phyloP scores from a whole-genome alignment of 176 grass and related monocot genomes.

The Juncus inflexus region DNA sequence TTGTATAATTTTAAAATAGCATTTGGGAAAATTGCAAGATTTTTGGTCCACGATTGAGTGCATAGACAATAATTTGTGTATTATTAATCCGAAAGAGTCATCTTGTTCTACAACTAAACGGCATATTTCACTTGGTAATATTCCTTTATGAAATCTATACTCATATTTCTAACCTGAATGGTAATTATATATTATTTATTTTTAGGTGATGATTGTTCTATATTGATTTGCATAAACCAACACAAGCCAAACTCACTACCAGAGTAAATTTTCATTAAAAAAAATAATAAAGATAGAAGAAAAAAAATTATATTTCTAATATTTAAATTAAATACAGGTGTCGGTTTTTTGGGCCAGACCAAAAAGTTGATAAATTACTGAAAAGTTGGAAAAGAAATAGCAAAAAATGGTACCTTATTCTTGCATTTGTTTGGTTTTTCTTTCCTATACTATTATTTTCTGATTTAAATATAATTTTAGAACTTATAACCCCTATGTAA shows the following conservation, averaged over 20 bases:
- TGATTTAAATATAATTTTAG: constrained; percentile 1
- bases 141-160: background rate
- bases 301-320: constrained; percentile 19
- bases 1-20: constrained; percentile 30
- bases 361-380: constrained; percentile 24
- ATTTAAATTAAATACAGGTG: constrained; percentile 25
- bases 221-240: constrained; percentile 34
- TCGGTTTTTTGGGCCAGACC: constrained; percentile 32
- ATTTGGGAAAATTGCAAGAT: constrained; percentile 60
- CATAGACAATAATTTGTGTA: constrained; percentile 65
- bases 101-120: constrained; percentile 44
- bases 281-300: constrained; percentile 12
- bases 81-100: constrained; percentile 46
- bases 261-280: constrained; percentile 32
- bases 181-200: background rate
- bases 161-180: background rate
- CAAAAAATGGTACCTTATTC: constrained; percentile 33
- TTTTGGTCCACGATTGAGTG: constrained; percentile 65
- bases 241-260: constrained; percentile 29
- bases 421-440: background rate
- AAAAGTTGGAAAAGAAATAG: constrained; percentile 43
- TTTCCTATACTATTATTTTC: background rate
- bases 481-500: background rate
- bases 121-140: constrained; percentile 47
- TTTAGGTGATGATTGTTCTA: constrained; percentile 33